A percentile compares a stretch with the other conserved stretches of the same genome.
phyloP scores from a whole-genome alignment of 2,329 filamentous ascomycete species.

The Cercospora sp. region DNA sequence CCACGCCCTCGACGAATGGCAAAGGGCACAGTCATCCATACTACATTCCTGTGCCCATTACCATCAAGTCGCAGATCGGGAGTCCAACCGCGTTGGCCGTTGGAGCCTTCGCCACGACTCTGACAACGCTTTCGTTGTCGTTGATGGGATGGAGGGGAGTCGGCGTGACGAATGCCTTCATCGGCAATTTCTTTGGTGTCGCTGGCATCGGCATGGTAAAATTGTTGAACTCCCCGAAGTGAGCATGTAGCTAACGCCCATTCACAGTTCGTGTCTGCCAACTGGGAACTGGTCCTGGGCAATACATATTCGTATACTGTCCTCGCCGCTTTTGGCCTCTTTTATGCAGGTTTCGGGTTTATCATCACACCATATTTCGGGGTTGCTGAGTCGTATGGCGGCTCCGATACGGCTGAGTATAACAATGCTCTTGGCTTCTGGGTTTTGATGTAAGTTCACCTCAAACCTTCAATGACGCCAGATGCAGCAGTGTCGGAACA shows the following conservation, averaged over 20 bases:
- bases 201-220: slow-evolving; percentile 53
- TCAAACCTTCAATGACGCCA: not conserved
- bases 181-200: slow-evolving; percentile 58
- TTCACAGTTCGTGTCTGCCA: slow-evolving; percentile 49
- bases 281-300: slow-evolving; percentile 57
- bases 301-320: slow-evolving; percentile 57
- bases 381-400: slow-evolving; percentile 48
- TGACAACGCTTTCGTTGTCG: slow-evolving; percentile 56
- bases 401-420: slow-evolving; percentile 44
- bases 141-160: slow-evolving; percentile 59
- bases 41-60: slow-evolving; percentile 38
- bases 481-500: not conserved
- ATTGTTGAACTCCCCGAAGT: not conserved
- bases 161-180: slow-evolving; percentile 53
- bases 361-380: slow-evolving; percentile 52
- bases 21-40: slow-evolving; percentile 22
- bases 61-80: slow-evolving; percentile 36
- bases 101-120: slow-evolving; percentile 56
- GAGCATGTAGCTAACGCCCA: not conserved
- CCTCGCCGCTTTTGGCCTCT: slow-evolving; percentile 57
- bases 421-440: slow-evolving; percentile 56
- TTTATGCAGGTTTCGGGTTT: slow-evolving; percentile 54
- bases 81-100: slow-evolving; percentile 51
- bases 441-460: slow-evolving; percentile 44
- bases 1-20: slow-evolving; percentile 19